Conservation (phyloP, 768 basidiomycete species). For the Leucogyrophana mollusca region DNA sequence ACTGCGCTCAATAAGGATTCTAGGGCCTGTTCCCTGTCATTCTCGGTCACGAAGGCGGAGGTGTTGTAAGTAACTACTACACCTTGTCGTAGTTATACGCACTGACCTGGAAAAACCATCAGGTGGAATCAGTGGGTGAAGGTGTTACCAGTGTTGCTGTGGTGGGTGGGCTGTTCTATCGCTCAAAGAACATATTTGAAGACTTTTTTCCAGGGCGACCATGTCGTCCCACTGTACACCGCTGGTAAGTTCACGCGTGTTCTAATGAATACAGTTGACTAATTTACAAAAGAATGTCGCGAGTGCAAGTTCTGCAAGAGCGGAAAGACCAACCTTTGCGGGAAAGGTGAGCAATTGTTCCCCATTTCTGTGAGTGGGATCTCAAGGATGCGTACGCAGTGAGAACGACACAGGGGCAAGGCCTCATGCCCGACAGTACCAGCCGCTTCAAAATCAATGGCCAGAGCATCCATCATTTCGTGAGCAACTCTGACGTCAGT, state of each 20-base stretch:
- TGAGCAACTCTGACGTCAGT: constrained; percentile 37
- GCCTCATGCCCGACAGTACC: constrained; percentile 90
- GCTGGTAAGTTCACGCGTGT: constrained; percentile 56
- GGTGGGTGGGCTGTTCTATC: constrained; percentile 29
- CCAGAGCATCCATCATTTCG: constrained; percentile 87
- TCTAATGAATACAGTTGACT: constrained; percentile 2
- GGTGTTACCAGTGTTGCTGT: constrained; percentile 81
- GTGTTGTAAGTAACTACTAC: constrained; percentile 55
- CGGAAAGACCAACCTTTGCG: constrained; percentile 98
- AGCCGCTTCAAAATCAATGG: constrained; percentile 90
- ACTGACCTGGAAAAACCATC: constrained; percentile 1
- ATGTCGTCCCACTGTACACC: constrained; percentile 96
- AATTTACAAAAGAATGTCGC: constrained; percentile 62
- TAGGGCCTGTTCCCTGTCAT: constrained; percentile 91
- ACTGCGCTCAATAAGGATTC: constrained; percentile 8
- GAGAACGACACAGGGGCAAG: constrained; percentile 89
- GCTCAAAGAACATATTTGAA: background rate
- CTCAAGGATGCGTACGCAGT: constrained; percentile 37
- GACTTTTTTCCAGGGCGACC: constrained; percentile 63
- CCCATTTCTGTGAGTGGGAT: too few relatives aligned
- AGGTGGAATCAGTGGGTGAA: constrained; percentile 98
- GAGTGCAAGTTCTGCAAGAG: constrained; percentile 99
- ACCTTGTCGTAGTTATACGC: constrained; percentile 1
- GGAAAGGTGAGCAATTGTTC: constrained; percentile 57
- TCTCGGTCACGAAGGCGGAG: constrained; percentile 94